Evolutionary conservation across 768 basidiomycete species (phyloP).

Genomic region (Leccinum boreale): DNA sequence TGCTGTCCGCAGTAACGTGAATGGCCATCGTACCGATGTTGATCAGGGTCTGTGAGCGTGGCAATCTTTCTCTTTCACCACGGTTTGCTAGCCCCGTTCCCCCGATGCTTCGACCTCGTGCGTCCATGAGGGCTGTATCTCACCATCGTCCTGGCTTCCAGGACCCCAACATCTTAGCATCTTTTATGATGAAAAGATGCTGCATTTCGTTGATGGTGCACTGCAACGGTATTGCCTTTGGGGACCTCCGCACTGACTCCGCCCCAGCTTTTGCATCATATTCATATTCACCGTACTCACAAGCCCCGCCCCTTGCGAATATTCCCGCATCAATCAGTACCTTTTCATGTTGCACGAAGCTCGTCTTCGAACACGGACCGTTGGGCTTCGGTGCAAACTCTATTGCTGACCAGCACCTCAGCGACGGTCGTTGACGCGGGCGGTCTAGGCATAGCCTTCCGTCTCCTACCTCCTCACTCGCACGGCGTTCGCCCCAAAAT

Average conservation of each 20-base stretch:
- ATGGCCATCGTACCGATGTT: background rate
- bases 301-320: background rate
- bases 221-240: conserved; percentile 14
- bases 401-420: conserved; percentile 12
- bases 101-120: background rate
- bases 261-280: background rate
- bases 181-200: conserved; percentile 2
- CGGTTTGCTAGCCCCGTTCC: background rate
- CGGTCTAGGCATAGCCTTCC: conserved; percentile 3
- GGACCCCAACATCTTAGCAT: conserved; percentile 5
- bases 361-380: background rate
- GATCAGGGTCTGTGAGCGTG: background rate
- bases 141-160: background rate
- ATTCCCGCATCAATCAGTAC: background rate
- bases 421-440: conserved; percentile 1
- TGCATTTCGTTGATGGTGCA: background rate
- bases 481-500: background rate
- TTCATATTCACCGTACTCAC: background rate
- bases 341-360: background rate
- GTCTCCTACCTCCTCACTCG: background rate
- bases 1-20: background rate
- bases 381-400: conserved; percentile 7
- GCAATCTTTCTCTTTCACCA: background rate
- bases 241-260: background rate
- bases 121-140: conserved; percentile 1